Evolutionary conservation across 2,329 filamentous ascomycete species (phyloP).

Genomic region (Rutstroemia sp.): DNA sequence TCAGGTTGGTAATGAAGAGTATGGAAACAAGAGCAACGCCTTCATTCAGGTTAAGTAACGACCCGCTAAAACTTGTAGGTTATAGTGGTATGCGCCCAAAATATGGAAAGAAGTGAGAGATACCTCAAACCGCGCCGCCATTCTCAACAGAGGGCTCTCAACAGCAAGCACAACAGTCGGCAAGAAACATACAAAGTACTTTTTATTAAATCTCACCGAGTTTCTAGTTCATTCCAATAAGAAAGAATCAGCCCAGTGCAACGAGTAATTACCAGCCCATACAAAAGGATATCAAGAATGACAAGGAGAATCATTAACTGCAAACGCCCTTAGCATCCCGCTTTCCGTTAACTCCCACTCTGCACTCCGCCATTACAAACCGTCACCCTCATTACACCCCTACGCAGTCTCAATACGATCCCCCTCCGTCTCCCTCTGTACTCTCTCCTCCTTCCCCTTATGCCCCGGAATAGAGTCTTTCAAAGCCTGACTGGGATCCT

Average conservation of each 20-base stretch:
- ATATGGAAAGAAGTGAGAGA: no score
- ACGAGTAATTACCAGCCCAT: neutral
- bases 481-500: conserved; percentile 21
- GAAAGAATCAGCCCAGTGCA: no score
- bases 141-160: no score
- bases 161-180: no score
- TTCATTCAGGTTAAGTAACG: neutral
- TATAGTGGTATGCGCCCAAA: neutral
- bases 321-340: no score
- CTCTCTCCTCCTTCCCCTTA: conserved; percentile 16
- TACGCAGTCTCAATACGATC: conserved; percentile 7
- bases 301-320: no score
- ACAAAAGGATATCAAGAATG: neutral
- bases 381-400: neutral
- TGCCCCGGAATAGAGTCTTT: conserved; percentile 20
- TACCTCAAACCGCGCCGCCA: no score
- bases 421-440: conserved; percentile 15
- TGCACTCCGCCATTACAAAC: neutral
- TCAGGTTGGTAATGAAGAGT: neutral
- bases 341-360: no score
- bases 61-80: neutral
- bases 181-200: no score
- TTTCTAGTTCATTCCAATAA: no score
- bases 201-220: no score
- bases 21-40: neutral